phyloP scores from a whole-genome alignment of 2,329 filamentous ascomycete genomes.

The Alternaria atra region DNA sequence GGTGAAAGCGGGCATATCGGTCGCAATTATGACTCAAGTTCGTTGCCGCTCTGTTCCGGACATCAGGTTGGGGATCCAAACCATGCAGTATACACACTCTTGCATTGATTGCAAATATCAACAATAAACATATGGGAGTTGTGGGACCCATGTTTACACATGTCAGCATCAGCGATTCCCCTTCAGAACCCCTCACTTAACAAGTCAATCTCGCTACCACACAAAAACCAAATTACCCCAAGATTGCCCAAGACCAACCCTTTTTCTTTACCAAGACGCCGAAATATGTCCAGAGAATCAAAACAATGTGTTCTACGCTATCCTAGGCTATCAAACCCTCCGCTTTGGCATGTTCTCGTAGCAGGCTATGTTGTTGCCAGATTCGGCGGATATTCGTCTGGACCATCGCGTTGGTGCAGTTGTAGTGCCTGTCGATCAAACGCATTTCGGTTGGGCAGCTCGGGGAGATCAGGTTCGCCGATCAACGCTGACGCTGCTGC shows the following conservation, averaged over 20 bases:
- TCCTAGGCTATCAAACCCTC: not conserved
- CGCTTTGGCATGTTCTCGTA: not conserved
- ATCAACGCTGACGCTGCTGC: not conserved
- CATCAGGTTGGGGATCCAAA: not conserved
- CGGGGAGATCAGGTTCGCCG: slow-evolving; percentile 17
- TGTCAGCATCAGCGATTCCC: not conserved
- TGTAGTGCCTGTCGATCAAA: slow-evolving; percentile 17
- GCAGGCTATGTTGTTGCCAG: not conserved
- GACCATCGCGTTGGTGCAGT: slow-evolving; percentile 6
- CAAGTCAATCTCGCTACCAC: slow-evolving; percentile 4
- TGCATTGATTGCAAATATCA: not conserved
- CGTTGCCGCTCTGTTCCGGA: not conserved
- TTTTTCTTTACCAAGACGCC: not conserved
- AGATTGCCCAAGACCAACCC: not conserved
- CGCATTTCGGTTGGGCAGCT: slow-evolving; percentile 2
- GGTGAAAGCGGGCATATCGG: not conserved
- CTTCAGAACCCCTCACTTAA: not conserved
- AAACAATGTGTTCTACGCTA: not conserved
- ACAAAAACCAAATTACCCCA: not conserved
- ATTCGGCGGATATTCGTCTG: not conserved
- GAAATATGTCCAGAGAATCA: not conserved
- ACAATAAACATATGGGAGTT: not conserved
- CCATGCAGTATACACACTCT: not conserved
- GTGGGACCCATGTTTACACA: not conserved
- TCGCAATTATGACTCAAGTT: slow-evolving; percentile 3